Evolutionary conservation across 306 rosid genomes (phyloP), one percentile per base, ranked within the genome.

Genomic region (Fragaria ananassa): DNA sequence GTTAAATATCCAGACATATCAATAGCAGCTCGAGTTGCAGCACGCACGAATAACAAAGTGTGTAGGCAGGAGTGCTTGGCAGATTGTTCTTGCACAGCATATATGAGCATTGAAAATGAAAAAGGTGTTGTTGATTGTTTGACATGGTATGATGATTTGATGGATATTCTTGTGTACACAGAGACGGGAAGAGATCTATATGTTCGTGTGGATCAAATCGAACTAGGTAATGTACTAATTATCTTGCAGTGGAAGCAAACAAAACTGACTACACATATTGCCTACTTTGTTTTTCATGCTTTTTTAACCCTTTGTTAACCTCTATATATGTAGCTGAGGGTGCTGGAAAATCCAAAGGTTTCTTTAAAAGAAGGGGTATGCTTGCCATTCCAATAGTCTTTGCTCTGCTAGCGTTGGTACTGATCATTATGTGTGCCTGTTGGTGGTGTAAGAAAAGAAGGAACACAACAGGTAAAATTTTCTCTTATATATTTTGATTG

Each of bases 11-110:
- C 93, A 6, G 86, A 88, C 64, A 79, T 81, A 25, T 76, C 81
- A 0, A 13, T 2, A 6, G 89, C 77, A 3, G 91, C 85, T 34
- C 44, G 3, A 77, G 75, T 4, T 4, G 70, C 31, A 1, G 23
- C 1, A 81, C 77, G 72, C 11, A 51, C 74, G 66, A 81, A 75
- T 19, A 41, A 46, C 25, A 64, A 74, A 21, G 81, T 29, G 7
- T 88, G 96, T 62, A 49, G 71, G 71, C 10, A 37, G 23, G 81
- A 46, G 54, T 88, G 96, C 71, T 57, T 82, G 74, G 77, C 71
- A 53, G 78, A 85, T 68, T 91, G 93, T 66, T 82, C 85, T 0
- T 92, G 97, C 49, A 56, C 1, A 7, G 93, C 96, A 0, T 92
- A 83, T 81, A 29, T 83, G 10, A 72, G 10, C 73, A 63, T 71